phyloP scores from a whole-genome alignment of 148 eudicot genomes.

The Oxyria digyna region DNA sequence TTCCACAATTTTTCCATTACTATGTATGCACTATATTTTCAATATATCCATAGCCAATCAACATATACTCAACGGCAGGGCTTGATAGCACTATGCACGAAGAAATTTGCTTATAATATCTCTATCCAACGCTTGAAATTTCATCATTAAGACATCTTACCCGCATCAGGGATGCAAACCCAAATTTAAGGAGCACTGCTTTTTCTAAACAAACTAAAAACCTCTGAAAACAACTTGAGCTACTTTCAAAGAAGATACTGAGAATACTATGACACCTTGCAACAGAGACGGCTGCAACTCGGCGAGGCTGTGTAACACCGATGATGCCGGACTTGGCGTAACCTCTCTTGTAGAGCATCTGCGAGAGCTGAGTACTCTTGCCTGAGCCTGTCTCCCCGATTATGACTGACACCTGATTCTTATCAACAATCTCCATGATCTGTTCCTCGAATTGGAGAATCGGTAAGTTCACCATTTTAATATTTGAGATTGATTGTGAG shows the following conservation, averaged over 20 bases:
- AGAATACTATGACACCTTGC: conserved; percentile 33
- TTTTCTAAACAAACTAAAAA: not conserved
- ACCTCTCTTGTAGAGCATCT: conserved; percentile 56
- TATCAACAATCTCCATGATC: conserved; percentile 55
- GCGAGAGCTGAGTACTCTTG: conserved; percentile 90
- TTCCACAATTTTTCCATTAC: not conserved
- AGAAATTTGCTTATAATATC: not conserved
- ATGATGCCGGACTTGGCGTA: conserved; percentile 54
- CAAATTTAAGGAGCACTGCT: not conserved
- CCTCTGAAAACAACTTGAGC: not conserved
- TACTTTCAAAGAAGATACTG: not conserved
- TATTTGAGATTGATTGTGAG: not conserved
- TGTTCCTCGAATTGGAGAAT: conserved; percentile 75
- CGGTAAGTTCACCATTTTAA: conserved; percentile 56
- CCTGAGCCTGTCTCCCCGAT: conserved; percentile 97
- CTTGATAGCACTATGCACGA: not conserved
- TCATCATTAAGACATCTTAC: not conserved
- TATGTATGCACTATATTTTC: not conserved
- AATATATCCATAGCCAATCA: not conserved
- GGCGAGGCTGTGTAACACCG: conserved; percentile 97
- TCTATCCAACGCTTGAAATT: not conserved
- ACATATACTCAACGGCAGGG: not conserved
- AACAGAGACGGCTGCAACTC: conserved; percentile 93
- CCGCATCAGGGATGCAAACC: not conserved
- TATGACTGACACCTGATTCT: conserved; percentile 53